Evolutionary conservation across 1,284 basidiomycete species (phyloP).

Genomic region (Leucoagaricus sp.): DNA sequence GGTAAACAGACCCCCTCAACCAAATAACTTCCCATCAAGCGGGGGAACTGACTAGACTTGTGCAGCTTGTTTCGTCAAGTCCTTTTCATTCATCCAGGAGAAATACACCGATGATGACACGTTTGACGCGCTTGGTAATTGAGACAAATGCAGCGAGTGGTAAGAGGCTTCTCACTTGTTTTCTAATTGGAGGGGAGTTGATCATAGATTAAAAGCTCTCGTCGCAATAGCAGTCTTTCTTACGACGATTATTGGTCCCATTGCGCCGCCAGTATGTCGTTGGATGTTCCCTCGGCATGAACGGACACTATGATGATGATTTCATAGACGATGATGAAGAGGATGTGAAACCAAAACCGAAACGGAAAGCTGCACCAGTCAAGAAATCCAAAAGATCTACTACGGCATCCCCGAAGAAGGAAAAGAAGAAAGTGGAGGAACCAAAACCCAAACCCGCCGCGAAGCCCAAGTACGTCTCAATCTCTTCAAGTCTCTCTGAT

Average conservation of each 20-base stretch:
- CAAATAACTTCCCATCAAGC: too few species aligned
- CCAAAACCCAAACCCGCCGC: slow-evolving; percentile 14
- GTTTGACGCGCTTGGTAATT: slow-evolving; percentile 6
- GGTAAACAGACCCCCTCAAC: too few species aligned
- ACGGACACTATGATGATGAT: too few species aligned
- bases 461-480: slow-evolving; percentile 24
- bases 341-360: slow-evolving; percentile 21
- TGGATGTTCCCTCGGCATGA: not conserved
- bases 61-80: not conserved
- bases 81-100: not conserved
- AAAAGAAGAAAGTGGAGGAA: slow-evolving; percentile 19
- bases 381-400: too few species aligned
- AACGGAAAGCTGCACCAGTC: slow-evolving; percentile 20
- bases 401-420: too few species aligned
- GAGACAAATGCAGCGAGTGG: slow-evolving; percentile 14
- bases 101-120: not conserved
- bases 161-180: not conserved
- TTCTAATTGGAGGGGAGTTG: not conserved
- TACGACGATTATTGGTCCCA: slow-evolving; percentile 5
- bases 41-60: not conserved
- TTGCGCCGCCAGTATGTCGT: slow-evolving; percentile 9
- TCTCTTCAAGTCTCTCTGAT: not conserved
- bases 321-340: slow-evolving; percentile 22
- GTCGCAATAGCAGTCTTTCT: slow-evolving; percentile 9
- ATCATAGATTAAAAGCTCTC: slow-evolving; percentile 2